A percentile compares a stretch with the other conserved stretches of the same genome.
phyloP scores from a whole-genome alignment of 1,284 basidiomycete species.

The Cutaneotrichosporon dermatis region DNA sequence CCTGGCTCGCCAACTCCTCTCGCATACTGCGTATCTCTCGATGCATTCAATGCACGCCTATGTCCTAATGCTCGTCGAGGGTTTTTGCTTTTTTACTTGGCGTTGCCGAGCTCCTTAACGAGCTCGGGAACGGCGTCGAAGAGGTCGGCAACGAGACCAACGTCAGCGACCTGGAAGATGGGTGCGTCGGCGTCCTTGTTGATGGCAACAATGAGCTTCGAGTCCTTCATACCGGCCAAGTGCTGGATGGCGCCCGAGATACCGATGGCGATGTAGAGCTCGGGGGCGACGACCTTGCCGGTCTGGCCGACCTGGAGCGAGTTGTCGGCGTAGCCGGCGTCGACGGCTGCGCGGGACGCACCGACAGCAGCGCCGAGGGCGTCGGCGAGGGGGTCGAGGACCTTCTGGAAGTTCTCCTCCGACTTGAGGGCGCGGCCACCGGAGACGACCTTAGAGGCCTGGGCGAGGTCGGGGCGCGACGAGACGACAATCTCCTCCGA shows the following conservation, averaged over 20 bases:
- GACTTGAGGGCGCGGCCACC: constrained; percentile 95
- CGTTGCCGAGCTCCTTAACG: constrained; percentile 62
- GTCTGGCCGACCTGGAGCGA: constrained; percentile 98
- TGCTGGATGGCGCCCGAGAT: constrained; percentile 99
- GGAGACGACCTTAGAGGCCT: constrained; percentile 83
- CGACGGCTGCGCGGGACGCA: constrained; percentile 94
- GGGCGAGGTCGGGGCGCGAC: constrained; percentile 86
- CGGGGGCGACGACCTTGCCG: constrained; percentile 64
- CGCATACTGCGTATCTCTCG: constrained; percentile 5
- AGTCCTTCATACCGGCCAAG: constrained; percentile 99
- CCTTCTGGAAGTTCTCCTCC: constrained; percentile 82
- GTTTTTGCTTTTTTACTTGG: constrained; percentile 9
- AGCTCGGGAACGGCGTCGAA: constrained; percentile 85
- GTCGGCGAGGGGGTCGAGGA: constrained; percentile 90
- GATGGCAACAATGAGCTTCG: constrained; percentile 95
- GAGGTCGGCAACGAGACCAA: constrained; percentile 87
- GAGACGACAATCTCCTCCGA: constrained; percentile 84
- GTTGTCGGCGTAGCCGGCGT: constrained; percentile 97
- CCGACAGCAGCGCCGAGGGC: constrained; percentile 91
- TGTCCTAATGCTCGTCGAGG: constrained; percentile 1
- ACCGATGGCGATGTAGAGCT: constrained; percentile 92
- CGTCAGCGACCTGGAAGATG: constrained; percentile 97
- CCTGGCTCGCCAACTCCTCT: no score
- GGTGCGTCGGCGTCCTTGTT: constrained; percentile 99
- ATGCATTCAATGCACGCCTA: constrained; percentile 19